These are phyloP conservation scores for Colletotrichum falcatum DNA, from an alignment of 2,329 filamentous ascomycete genomes.

Conservation along the genomic window DNA sequence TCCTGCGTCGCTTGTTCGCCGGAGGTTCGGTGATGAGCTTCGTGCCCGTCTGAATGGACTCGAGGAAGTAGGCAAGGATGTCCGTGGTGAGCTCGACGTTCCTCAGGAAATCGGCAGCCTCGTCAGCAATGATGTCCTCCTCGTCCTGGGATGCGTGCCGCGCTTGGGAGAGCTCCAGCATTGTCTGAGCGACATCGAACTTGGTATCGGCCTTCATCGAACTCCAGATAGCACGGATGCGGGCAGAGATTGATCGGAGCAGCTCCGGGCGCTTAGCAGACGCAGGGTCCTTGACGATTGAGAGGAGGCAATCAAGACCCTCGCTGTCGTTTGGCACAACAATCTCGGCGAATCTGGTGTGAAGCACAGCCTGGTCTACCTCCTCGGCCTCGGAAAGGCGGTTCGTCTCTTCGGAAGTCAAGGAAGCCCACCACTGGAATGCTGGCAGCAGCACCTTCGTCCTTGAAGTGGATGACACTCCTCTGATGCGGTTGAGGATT, in stretches of 20 bases:
- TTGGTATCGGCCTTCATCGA: slow-evolving; percentile 74
- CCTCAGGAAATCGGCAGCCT: slow-evolving; percentile 79
- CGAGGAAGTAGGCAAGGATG: slow-evolving; percentile 78
- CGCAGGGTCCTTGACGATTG: slow-evolving; percentile 57
- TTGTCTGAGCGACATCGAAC: slow-evolving; percentile 68
- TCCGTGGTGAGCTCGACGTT: slow-evolving; percentile 79
- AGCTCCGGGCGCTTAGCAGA: slow-evolving; percentile 63
- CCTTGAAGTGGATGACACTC: slow-evolving; percentile 75
- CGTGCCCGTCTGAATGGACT: slow-evolving; percentile 78
- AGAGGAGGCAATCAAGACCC: slow-evolving; percentile 65
- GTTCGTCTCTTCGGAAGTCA: slow-evolving; percentile 64
- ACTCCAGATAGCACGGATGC: slow-evolving; percentile 79
- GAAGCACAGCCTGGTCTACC: slow-evolving; percentile 56
- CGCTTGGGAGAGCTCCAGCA: slow-evolving; percentile 72
- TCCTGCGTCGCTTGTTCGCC: slow-evolving; percentile 82
- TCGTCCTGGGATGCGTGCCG: slow-evolving; percentile 55
- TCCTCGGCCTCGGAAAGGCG: slow-evolving; percentile 55
- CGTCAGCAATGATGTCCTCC: slow-evolving; percentile 59
- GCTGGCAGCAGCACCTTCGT: slow-evolving; percentile 82
- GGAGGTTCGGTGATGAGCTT: slow-evolving; percentile 79
- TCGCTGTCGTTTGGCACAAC: slow-evolving; percentile 65
- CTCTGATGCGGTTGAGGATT: slow-evolving; percentile 78
- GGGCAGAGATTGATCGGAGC: slow-evolving; percentile 73
- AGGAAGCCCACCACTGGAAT: slow-evolving; percentile 74
- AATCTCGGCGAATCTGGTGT: slow-evolving; percentile 62